Evolutionary conservation across 345 rosid genomes (phyloP), one percentile per base, ranked within the genome.

Genomic region (Aethionema arabicum): DNA sequence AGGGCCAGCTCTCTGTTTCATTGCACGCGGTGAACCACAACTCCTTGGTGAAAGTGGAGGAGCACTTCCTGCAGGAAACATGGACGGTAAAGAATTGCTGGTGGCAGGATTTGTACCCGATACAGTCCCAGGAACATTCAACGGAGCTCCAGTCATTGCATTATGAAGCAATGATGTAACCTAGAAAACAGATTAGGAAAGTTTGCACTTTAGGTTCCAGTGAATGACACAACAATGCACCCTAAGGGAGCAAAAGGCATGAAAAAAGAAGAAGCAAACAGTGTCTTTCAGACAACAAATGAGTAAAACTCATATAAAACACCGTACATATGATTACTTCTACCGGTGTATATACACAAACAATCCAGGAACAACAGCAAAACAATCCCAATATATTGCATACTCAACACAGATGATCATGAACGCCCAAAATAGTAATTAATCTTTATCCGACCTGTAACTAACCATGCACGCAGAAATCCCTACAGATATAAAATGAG

Each of bases 41-140:
- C 95, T 93, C 56, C 97, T 83, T 4, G 99, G 99, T 39, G 99
- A 93, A 62, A 93, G 95, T 5, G 99, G 97, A 66, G 99, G 99
- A 21, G 96, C 84, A 69, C 95, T 87, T 54, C 96, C 99, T 50
- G 86, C 85, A 56, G 92, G 96, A 78, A 93, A 93, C 86, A 93
- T 82, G 41, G 99, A 93, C 11, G 99, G 99, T 67, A 93, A 61
- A 27, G 93, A 63, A 76, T 77, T 84, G 76, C 78, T 76, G 2
- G 84, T 31, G 40, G 80, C 70, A 71, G 83, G 52, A 74, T 62
- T 79, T 59, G 88, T 66, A 77, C 76, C 65, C 60, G 90, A 82
- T 32, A 85, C 78, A 68, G 72, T 90, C 16, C 86, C 88, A 53
- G 81, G 59, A 29, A 77, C 84, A 75, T 82, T 90, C 76, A 93